These are phyloP conservation scores for Trichoderma orchidacearum DNA, from an alignment of 495 filamentous ascomycete genomes.

Conservation along the genomic window DNA sequence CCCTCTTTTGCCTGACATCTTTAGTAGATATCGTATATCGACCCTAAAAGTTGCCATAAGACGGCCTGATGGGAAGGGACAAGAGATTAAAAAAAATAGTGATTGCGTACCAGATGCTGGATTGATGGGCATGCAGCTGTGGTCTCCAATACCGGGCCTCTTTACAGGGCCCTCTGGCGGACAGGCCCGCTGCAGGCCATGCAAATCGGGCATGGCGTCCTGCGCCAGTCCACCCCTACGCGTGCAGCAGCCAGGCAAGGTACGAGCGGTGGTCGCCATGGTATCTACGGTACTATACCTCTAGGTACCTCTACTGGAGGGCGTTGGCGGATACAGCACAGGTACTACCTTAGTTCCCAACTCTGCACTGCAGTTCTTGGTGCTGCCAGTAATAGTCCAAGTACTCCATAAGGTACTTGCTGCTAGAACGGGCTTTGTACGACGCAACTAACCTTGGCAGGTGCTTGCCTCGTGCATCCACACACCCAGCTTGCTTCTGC, in stretches of 20 bases:
- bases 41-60: too few species aligned
- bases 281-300: not conserved
- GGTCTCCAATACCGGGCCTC: too few species aligned
- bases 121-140: slow-evolving; percentile 9
- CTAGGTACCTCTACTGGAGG: too few species aligned
- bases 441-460: too few species aligned
- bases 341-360: too few species aligned
- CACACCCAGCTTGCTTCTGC: not conserved
- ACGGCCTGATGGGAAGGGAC: not conserved
- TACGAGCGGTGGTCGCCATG: not conserved
- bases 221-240: not conserved
- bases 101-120: not conserved
- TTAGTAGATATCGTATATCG: not conserved
- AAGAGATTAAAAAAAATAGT: not conserved
- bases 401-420: too few species aligned
- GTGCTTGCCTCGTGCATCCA: not conserved
- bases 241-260: not conserved
- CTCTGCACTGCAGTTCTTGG: too few species aligned
- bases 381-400: too few species aligned
- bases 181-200: not conserved
- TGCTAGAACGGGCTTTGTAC: too few species aligned
- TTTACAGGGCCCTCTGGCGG: too few species aligned
- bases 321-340: too few species aligned
- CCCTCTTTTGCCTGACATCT: too few species aligned
- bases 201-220: slow-evolving; percentile 1